Base-by-base conservation (phyloP, 2,329 filamentous ascomycete genomes). In the Penicillium sp. region DNA sequence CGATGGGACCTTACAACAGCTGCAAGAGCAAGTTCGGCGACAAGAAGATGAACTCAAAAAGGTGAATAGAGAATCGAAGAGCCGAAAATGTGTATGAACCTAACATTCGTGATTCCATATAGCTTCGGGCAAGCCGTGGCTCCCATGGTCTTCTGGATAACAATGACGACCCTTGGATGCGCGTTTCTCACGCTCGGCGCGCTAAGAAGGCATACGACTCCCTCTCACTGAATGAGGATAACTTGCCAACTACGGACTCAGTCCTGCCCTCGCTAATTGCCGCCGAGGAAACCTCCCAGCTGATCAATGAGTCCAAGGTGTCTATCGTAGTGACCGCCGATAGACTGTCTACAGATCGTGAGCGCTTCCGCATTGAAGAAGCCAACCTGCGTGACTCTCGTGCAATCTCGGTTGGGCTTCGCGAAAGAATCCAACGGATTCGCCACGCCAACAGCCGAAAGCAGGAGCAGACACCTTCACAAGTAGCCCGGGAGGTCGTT, bases 231-330 rank as follows among this genome's bases (percentile, higher is more conserved):
- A 81, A 83, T 14, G 83, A 87, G 55, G 88, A 89, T 8, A 86
- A 87, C 67, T 78, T 94, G 25, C 91, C 91, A 2, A 81, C 83
- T 26, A 79, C 85, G 10, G 85, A 84, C 53, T 94, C 91, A 22
- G 81, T 88, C 6, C 76, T 95, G 6, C 90, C 91, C 3, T 86
- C 88, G 6, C 80, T 96, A 4, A 73, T 95, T 43, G 90, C 91
- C 6, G 77, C 92, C 57, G 87, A 89, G 55, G 87, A 85, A 68
- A 87, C 89, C 2, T 83, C 88, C 60, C 81, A 84, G 59, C 87
- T 87, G 16, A 84, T 90, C 52, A 75, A 82, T 61, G 87, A 91
- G 66, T 89, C 87, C 19, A 87, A 85, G 65, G 77, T 80, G 22
- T 87, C 87, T 56, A 81, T 91, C 13, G 71, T 74, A 40, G 73